These are phyloP conservation scores for Skeletonema grethae DNA, from an alignment of 108 stramenopile species.

Conservation along the genomic window DNA sequence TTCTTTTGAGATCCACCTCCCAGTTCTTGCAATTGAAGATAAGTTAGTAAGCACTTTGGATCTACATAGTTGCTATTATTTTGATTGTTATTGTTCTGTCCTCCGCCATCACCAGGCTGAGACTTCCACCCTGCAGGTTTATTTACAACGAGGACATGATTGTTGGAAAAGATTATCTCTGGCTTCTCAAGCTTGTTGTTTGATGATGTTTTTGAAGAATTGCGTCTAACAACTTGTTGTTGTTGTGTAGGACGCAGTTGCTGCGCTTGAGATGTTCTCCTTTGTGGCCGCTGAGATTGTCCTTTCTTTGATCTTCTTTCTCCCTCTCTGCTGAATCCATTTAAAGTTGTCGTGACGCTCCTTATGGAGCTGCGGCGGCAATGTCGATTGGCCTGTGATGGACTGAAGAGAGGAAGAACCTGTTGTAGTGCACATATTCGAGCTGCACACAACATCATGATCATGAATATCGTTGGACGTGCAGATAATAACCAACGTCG, in stretches of 20 bases:
- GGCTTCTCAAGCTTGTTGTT: constrained; percentile 30
- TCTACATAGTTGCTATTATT: constrained; percentile 6
- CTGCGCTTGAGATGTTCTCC: background rate
- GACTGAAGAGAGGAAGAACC: background rate
- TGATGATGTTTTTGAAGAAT: background rate
- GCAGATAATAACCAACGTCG: background rate
- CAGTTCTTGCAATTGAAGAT: constrained; percentile 54
- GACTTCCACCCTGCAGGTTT: constrained; percentile 90
- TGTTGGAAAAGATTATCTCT: constrained; percentile 67
- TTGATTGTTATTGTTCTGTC: constrained; percentile 9
- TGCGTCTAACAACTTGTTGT: background rate
- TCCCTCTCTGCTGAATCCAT: background rate
- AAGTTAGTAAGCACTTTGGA: constrained; percentile 67
- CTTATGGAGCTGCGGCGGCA: background rate
- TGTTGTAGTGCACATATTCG: background rate
- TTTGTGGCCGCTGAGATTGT: background rate
- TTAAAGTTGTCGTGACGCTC: background rate
- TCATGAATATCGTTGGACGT: background rate
- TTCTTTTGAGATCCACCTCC: constrained; percentile 74
- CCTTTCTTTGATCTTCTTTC: background rate
- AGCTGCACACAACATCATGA: background rate
- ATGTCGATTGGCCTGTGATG: background rate
- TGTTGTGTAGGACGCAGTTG: background rate
- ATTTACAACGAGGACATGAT: constrained; percentile 81
- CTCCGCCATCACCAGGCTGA: constrained; percentile 58